These are phyloP conservation scores for Ascochyta clinopodiicola DNA, from an alignment of 2,329 filamentous ascomycete genomes.

Conservation along the genomic window DNA sequence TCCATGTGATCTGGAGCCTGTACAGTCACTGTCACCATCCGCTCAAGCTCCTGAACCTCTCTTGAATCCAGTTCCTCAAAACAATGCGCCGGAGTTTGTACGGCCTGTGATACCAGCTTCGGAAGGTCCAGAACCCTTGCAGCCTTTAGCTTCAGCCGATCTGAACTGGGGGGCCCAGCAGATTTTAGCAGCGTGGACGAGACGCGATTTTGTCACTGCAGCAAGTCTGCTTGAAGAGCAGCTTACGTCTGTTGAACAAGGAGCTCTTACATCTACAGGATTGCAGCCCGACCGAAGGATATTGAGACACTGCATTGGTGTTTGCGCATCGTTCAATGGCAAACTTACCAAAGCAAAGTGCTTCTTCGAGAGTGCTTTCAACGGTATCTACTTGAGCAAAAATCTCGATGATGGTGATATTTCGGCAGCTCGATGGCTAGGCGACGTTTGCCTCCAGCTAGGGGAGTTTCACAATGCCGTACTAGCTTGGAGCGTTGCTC, in stretches of 20 bases:
- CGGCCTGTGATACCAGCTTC: not conserved
- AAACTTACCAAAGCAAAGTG: conserved; percentile 39
- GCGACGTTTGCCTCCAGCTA: conserved; percentile 40
- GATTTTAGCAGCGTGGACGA: not conserved
- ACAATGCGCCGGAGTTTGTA: not conserved
- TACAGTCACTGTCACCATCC: not conserved
- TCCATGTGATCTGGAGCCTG: not conserved
- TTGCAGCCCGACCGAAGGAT: conserved; percentile 36
- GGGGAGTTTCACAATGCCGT: conserved; percentile 37
- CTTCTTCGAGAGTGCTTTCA: conserved; percentile 37
- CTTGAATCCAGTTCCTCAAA: not conserved
- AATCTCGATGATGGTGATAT: conserved; percentile 42
- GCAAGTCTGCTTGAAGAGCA: conserved; percentile 32
- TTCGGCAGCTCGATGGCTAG: conserved; percentile 43
- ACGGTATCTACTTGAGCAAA: conserved; percentile 27
- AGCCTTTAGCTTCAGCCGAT: not conserved
- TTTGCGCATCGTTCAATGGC: conserved; percentile 35
- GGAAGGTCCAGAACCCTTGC: conserved; percentile 1
- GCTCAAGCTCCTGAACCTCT: not conserved
- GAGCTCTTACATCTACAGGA: conserved; percentile 24
- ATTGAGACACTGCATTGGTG: conserved; percentile 37
- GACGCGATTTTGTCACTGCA: conserved; percentile 28
- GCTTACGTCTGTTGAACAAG: conserved; percentile 34
- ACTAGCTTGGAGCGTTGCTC: conserved; percentile 39
- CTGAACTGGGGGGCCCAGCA: not conserved